These are phyloP conservation scores for Aphanomyces euteiches DNA, from an alignment of 352 stramenopile species.

Conservation along the genomic window DNA sequence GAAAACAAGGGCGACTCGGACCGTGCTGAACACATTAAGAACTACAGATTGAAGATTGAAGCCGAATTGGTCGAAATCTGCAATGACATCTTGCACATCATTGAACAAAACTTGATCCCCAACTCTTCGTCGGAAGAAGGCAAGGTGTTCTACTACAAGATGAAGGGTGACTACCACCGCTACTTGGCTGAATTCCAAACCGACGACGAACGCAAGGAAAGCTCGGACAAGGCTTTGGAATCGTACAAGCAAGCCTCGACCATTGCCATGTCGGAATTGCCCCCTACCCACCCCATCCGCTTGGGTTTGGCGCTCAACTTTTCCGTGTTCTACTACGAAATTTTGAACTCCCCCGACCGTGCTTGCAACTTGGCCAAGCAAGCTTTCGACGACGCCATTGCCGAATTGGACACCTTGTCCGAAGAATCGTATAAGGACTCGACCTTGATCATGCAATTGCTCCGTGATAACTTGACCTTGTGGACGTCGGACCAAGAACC, in stretches of 20 bases:
- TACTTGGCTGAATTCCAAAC: slow-evolving; percentile 99
- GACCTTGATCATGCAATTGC: slow-evolving; percentile 99
- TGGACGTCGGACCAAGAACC: slow-evolving; percentile 97
- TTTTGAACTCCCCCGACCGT: slow-evolving; percentile 94
- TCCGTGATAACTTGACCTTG: slow-evolving; percentile 99
- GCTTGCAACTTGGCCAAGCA: slow-evolving; percentile 94
- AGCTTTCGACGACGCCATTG: slow-evolving; percentile 99
- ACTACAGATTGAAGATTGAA: slow-evolving; percentile 97
- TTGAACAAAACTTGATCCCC: slow-evolving; percentile 97
- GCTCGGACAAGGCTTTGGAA: slow-evolving; percentile 78
- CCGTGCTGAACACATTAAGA: slow-evolving; percentile 73
- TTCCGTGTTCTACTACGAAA: slow-evolving; percentile 99
- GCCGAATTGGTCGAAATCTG: slow-evolving; percentile 95
- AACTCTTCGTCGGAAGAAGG: slow-evolving; percentile 96
- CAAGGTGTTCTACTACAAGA: slow-evolving; percentile 99
- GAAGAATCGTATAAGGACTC: slow-evolving; percentile 99
- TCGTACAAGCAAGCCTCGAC: slow-evolving; percentile 77
- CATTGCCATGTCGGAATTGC: slow-evolving; percentile 94
- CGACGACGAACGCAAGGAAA: slow-evolving; percentile 93
- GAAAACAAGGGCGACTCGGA: slow-evolving; percentile 97
- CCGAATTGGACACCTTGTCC: slow-evolving; percentile 98
- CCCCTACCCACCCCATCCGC: slow-evolving; percentile 98
- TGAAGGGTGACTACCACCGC: slow-evolving; percentile 99
- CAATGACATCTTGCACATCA: slow-evolving; percentile 97
- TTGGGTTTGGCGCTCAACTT: slow-evolving; percentile 99